Evolutionary conservation across 345 rosid species (phyloP), one percentile per base, ranked within the genome.

Genomic region (Linum lewisii): DNA sequence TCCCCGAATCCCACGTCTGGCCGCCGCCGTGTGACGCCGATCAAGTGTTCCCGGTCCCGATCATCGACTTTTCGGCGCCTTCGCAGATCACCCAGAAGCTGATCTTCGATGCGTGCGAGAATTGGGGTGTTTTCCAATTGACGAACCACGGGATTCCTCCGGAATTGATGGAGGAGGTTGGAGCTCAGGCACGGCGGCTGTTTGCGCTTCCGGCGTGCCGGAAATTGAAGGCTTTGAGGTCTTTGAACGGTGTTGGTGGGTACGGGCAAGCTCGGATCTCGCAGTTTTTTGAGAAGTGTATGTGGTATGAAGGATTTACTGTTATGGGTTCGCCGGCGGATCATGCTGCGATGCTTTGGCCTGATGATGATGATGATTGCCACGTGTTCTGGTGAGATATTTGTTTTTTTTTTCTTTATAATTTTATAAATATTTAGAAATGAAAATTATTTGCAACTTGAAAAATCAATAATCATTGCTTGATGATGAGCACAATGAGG

Each of bases 241-340:
- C 71, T 6, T 62, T 65, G 6, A 57, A 24, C 20, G 75, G 60
- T 1, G 9, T 50, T 3, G 9, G 54, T 2, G 75, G 75, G 5
- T 72, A 63, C 24, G 72, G 72, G 10, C 8, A 11, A 21, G 62
- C 68, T 22, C 22, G 55, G 21, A 66, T 72, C 9, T 53, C 72
- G 16, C 0, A 5, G 16, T 63, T 66, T 54, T 63, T 63, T 21
- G 11, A 14, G 8, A 72, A 66, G 58, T 24, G 58, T 34, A 66
- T 72, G 75, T 66, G 75, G 75, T 18, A 63, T 7, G 75, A 72
- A 10, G 71, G 68, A 4, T 72, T 72, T 58, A 66, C 72, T 19
- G 54, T 72, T 11, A 34, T 53, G 52, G 72, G 72, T 9, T 67
- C 67, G 24, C 64, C 75, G 2, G 52, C 21, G 4, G 24, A 63